Base-by-base conservation (phyloP, 108 stramenopile species). In the Cylindrotheca closterium region DNA sequence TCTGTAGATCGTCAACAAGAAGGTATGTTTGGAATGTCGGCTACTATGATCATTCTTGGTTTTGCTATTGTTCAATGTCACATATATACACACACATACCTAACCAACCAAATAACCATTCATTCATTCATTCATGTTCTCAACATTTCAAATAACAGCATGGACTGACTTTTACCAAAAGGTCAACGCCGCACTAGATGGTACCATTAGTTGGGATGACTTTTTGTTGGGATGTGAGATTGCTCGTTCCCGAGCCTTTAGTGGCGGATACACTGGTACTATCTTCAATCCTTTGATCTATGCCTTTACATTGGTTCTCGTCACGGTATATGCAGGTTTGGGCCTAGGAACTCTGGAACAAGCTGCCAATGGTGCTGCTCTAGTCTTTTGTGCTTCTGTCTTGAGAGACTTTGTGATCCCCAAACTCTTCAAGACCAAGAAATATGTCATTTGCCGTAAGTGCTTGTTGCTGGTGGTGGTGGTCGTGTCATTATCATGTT, bases 321-420 rank as follows among this genome's bases (percentile, higher is more conserved):
- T 88, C 2, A 84, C 80, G 2, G 55, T 61, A 0, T 94, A 94
- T 64, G 59, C 88, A 5, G 89, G 85, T 7, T 63, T 89, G 34
- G 75, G 77, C 8, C 18, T 94, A 26, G 92, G 92, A 10, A 83
- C 82, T 0, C 52, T 89, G 15, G 92, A 94, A 58, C 89, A 94
- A 68, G 92, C 92, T 30, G 89, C 89, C 37, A 91, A 94, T 75
- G 92, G 92, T 25, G 89, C 89, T 10, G 92, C 80, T n/a, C 65
- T 94, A 22, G 92, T 91, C 4, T 70, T 89, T 45, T 91, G 88
- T 51, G 89, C 82, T 12, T 67, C 77, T 28, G 80, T 94, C 30
- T 60, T 91, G 71, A 80, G 82, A 57, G 89, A 90, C 67, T 94
- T 94, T 67, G 88, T 94, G 8, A 4, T 91, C 8, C 92, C 92